Base-by-base conservation (phyloP, 768 basidiomycete species). In the Erythrobasidium yunnanense region DNA sequence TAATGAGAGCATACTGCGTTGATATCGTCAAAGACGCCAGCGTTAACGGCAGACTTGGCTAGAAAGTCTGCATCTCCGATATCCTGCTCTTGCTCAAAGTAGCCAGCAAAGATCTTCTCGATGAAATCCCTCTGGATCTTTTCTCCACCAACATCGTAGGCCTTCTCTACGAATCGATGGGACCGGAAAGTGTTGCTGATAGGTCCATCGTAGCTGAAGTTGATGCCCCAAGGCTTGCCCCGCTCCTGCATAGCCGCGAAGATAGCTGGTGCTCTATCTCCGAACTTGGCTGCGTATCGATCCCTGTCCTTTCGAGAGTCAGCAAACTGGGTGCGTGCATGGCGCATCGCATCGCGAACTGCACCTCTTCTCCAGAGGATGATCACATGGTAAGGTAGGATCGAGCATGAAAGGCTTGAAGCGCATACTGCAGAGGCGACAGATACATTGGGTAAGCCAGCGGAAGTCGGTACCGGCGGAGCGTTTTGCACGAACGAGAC, bases 151-250 rank as follows among this genome's bases (percentile, higher is more conserved):
- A 83, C 67, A 68, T 79, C 75, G 73, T 79, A 84, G 0, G 87
- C 87, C 72, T 87, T 86, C 63, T 82, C 81, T 30, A 84, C 78
- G 25, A 90, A 78, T 13, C 88, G 82, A 74, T 89, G 88, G 8
- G 85, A 85, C 22, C 79, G 77, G 45, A 80, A 83, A n/a, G 87
- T 86, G 71, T 83, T 82, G 58, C 81, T 79, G 68, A 88, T 79
- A 17, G 79, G 78, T 23, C 87, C 87, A 18, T 78, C 79, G 34
- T 73, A 73, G 2, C n/a, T 38, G 62, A 73, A 73, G 30, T 68
- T 52, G 46, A 68, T 68, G 18, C 66, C 66, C 27, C 46, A 63
- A 4, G 29, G n/a, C 35, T 55, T 54, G 18, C 69, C 69, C 4
- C 69, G 53, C 38, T 35, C 67, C 29, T 45, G 35, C 71, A 73